A percentile compares a stretch with the other conserved stretches of the same genome.
Conservation (phyloP, 352 stramenopile genomes). For the Pythium biforme region DNA sequence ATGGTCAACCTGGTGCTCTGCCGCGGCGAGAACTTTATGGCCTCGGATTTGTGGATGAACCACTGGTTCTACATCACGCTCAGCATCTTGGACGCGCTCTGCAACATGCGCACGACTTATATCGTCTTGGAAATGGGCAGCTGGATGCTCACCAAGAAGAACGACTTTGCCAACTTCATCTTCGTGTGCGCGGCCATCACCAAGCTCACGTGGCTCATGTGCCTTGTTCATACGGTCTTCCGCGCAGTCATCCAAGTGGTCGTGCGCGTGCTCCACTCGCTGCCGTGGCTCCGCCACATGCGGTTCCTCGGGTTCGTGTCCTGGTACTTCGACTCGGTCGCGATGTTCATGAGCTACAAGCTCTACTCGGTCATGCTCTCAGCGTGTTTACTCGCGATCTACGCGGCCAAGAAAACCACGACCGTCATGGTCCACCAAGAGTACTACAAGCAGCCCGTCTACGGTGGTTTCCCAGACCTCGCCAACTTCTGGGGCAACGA, state of each 20-base stretch:
- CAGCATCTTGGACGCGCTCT: slow-evolving; percentile 37
- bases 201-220: slow-evolving; percentile 38
- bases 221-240: slow-evolving; percentile 30
- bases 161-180: slow-evolving; percentile 33
- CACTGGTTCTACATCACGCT: slow-evolving; percentile 45
- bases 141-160: slow-evolving; percentile 33
- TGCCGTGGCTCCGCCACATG: background rate
- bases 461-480: slow-evolving; percentile 33
- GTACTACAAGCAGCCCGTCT: slow-evolving; percentile 26
- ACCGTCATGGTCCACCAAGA: slow-evolving; percentile 31
- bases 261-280: slow-evolving; percentile 8
- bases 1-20: slow-evolving; percentile 27
- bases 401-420: slow-evolving; percentile 25
- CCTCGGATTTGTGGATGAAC: slow-evolving; percentile 44
- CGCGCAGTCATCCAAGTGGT: slow-evolving; percentile 17
- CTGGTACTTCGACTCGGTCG: slow-evolving; percentile 26
- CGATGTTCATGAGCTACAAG: slow-evolving; percentile 34
- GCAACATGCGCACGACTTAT: slow-evolving; percentile 35
- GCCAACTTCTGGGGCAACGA: slow-evolving; percentile 40
- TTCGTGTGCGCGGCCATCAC: slow-evolving; percentile 35
- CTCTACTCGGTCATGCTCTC: slow-evolving; percentile 34
- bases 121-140: slow-evolving; percentile 32
- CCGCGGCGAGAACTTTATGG: slow-evolving; percentile 26
- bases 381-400: slow-evolving; percentile 25
- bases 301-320: background rate